These are phyloP conservation scores for Cladorrhinum samala DNA, from an alignment of 495 filamentous ascomycete species.

Conservation along the genomic window DNA sequence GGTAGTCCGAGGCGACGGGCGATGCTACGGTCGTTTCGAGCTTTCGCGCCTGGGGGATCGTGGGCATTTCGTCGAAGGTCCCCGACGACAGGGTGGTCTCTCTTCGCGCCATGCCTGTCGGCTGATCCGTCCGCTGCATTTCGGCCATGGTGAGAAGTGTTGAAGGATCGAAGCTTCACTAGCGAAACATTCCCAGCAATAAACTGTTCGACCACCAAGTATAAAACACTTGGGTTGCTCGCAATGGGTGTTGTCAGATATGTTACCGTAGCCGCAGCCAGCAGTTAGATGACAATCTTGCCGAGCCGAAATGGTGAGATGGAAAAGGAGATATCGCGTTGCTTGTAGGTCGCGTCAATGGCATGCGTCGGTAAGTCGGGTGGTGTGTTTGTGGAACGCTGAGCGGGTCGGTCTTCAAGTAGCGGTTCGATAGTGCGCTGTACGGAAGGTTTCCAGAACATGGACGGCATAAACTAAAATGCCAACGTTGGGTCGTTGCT, in stretches of 20 bases:
- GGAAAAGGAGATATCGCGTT: background rate
- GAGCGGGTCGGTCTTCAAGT: background rate
- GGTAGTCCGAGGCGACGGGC: slow-evolving; percentile 21
- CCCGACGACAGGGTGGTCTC: slow-evolving; percentile 23
- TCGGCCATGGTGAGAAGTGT: slow-evolving; percentile 29
- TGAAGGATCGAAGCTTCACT: slow-evolving; percentile 6
- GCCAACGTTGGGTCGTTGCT: background rate
- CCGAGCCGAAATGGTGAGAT: background rate
- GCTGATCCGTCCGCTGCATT: slow-evolving; percentile 6
- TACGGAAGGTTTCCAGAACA: background rate
- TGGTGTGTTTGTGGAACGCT: background rate
- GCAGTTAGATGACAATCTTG: no score
- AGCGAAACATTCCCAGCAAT: slow-evolving; percentile 17
- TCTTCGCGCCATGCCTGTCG: slow-evolving; percentile 12
- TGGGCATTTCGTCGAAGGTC: slow-evolving; percentile 22
- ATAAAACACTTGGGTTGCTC: background rate
- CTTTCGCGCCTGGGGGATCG: slow-evolving; percentile 23
- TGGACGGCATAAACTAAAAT: no score
- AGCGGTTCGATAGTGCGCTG: background rate
- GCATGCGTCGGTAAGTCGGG: background rate
- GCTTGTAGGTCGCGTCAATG: slow-evolving; percentile 1
- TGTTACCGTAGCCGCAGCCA: no score
- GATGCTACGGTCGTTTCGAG: slow-evolving; percentile 12
- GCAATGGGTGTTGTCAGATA: background rate
- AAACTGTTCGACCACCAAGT: background rate